Evolutionary conservation across 352 stramenopile genomes (phyloP).

Genomic region (Phytophthora fragariaefolia): DNA sequence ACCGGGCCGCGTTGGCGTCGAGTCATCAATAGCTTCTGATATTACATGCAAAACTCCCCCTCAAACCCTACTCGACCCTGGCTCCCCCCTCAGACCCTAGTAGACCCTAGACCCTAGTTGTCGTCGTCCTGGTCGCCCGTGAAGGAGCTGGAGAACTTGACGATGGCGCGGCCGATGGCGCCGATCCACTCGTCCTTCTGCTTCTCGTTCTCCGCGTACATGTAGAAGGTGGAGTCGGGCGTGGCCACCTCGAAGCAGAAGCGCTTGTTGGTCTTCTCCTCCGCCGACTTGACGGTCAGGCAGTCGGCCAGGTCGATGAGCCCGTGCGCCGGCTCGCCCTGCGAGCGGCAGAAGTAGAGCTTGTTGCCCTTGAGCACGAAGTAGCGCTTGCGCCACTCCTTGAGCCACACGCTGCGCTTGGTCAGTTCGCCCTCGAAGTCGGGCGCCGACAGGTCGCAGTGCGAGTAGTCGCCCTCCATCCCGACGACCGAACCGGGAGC

Average conservation of each 20-base stretch:
- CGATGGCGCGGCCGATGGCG: constrained; percentile 96
- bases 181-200: constrained; percentile 95
- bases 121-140: constrained; percentile 91
- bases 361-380: constrained; percentile 94
- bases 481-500: background rate
- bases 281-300: constrained; percentile 90
- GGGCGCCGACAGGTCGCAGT: constrained; percentile 77
- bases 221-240: constrained; percentile 90
- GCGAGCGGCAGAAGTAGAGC: constrained; percentile 87
- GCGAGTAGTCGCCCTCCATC: constrained; percentile 83
- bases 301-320: constrained; percentile 92
- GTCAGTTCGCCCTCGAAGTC: constrained; percentile 91
- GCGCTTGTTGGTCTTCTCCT: constrained; percentile 93
- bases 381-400: constrained; percentile 91
- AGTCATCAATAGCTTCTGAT: constrained; percentile 1
- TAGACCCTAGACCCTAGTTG: too few relatives aligned
- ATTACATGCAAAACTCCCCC: constrained; percentile 2
- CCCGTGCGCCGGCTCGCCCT: constrained; percentile 82
- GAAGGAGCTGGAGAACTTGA: constrained; percentile 97
- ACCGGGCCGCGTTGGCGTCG: background rate
- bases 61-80: background rate
- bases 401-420: constrained; percentile 93
- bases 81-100: background rate
- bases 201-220: constrained; percentile 92
- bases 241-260: constrained; percentile 92